A percentile compares a stretch with the other conserved stretches of the same genome.
Conservation (phyloP, 768 basidiomycete species). For the Russula olivacea region DNA sequence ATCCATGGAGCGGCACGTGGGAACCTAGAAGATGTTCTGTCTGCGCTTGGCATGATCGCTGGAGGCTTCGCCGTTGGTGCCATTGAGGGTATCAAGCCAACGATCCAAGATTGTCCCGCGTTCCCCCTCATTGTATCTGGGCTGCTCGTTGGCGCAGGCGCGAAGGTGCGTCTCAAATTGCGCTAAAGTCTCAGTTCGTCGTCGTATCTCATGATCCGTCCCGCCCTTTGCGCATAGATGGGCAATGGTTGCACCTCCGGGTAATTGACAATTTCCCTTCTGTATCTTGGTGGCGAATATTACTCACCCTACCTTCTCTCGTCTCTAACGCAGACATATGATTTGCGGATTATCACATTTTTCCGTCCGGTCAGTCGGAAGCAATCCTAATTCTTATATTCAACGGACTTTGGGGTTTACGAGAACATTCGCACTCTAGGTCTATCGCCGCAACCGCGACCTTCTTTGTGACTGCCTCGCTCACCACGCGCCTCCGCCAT, state of each 20-base stretch:
- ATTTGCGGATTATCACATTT: constrained; percentile 52
- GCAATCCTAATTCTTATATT: neutral
- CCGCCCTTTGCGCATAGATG: constrained; percentile 32
- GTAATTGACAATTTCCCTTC: constrained; percentile 30
- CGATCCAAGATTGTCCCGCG: constrained; percentile 25
- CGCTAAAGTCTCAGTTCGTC: neutral
- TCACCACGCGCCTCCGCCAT: constrained; percentile 42
- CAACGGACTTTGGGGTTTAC: constrained; percentile 10
- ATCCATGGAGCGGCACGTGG: constrained; percentile 47
- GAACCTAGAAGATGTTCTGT: constrained; percentile 37
- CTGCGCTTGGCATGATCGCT: constrained; percentile 42
- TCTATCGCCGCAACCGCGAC: constrained; percentile 50
- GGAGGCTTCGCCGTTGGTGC: constrained; percentile 43
- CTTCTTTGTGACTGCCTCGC: constrained; percentile 45
- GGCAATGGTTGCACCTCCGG: constrained; percentile 63
- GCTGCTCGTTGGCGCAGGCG: constrained; percentile 51
- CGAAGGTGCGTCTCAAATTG: constrained; percentile 31
- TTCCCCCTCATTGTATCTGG: constrained; percentile 41
- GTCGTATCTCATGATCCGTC: neutral
- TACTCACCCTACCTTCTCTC: neutral
- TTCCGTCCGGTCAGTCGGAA: constrained; percentile 42
- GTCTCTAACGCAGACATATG: constrained; percentile 46
- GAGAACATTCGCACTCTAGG: constrained; percentile 45
- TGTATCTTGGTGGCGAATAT: neutral
- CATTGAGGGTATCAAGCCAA: constrained; percentile 37